phyloP scores from a whole-genome alignment of 2,329 filamentous ascomycete genomes.

The Diplodia sapinea region DNA sequence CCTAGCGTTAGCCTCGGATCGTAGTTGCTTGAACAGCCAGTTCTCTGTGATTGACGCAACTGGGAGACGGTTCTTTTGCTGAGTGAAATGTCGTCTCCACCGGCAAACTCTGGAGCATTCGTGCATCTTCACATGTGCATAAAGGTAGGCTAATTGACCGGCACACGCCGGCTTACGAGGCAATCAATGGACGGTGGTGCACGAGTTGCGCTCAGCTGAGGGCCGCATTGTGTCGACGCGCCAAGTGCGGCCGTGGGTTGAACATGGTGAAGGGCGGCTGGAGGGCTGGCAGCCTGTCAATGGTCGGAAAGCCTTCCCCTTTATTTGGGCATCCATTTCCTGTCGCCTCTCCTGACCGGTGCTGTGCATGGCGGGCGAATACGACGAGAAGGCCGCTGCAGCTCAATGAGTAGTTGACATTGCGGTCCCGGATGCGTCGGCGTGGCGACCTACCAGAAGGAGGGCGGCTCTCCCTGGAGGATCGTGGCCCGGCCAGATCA shows the following conservation, averaged over 20 bases:
- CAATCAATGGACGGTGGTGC: constrained; percentile 16
- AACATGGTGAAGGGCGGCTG: background rate
- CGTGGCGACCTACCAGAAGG: constrained; percentile 18
- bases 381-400: constrained; percentile 11
- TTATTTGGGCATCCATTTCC: constrained; percentile 21
- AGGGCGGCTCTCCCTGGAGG: background rate
- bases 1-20: background rate
- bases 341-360: background rate
- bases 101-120: background rate
- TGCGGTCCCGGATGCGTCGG: constrained; percentile 1
- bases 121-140: background rate
- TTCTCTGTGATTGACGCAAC: background rate
- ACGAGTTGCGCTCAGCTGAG: constrained; percentile 3
- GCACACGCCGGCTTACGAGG: background rate
- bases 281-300: constrained; percentile 3
- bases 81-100: background rate
- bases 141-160: background rate
- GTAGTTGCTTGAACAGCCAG: background rate
- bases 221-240: constrained; percentile 7
- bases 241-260: constrained; percentile 9
- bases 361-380: constrained; percentile 16
- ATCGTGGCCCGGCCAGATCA: constrained; percentile 19
- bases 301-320: constrained; percentile 7
- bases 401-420: constrained; percentile 27
- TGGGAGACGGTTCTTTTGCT: background rate